A percentile compares a stretch with the other conserved stretches of the same genome.
These are phyloP conservation scores for Lojkania enalia DNA, from an alignment of 2,329 filamentous ascomycete species.

Conservation along the genomic window DNA sequence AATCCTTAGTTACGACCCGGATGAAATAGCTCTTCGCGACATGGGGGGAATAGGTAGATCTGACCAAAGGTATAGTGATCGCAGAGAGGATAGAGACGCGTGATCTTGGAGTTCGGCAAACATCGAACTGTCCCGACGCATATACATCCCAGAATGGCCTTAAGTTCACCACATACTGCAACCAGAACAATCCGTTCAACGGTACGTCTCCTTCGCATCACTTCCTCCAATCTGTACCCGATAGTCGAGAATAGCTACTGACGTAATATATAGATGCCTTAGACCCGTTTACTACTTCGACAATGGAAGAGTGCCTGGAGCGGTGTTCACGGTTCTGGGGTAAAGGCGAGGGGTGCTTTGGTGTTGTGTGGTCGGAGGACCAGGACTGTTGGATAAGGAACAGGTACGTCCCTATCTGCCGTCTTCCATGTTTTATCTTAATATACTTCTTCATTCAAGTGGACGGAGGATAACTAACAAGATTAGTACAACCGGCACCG, in stretches of 20 bases:
- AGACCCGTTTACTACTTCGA: conserved; percentile 17
- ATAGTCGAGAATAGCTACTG: neutral
- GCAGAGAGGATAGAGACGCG: conserved; percentile 17
- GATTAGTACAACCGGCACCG: conserved; percentile 19
- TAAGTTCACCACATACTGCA: conserved; percentile 36
- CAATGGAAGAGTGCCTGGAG: conserved; percentile 34
- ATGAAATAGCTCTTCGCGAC: too few relatives aligned
- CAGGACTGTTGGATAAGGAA: conserved; percentile 35
- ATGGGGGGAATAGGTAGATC: too few relatives aligned
- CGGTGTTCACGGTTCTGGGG: conserved; percentile 39
- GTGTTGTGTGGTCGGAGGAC: conserved; percentile 27
- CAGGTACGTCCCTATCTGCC: conserved; percentile 12
- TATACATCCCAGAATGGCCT: conserved; percentile 36
- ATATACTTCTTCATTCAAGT: too few relatives aligned
- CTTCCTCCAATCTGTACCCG: neutral
- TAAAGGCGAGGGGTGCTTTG: conserved; percentile 34
- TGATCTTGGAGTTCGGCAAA: conserved; percentile 17
- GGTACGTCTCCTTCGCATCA: conserved; percentile 28
- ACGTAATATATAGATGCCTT: conserved; percentile 23
- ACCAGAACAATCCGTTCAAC: conserved; percentile 31
- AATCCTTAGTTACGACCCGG: too few relatives aligned
- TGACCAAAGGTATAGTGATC: conserved; percentile 16
- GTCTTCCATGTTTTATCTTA: too few relatives aligned
- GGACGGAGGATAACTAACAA: too few relatives aligned
- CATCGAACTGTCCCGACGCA: conserved; percentile 19